These are phyloP conservation scores for Golovinomyces cichoracearum DNA, from an alignment of 2,329 filamentous ascomycete genomes.

Conservation along the genomic window DNA sequence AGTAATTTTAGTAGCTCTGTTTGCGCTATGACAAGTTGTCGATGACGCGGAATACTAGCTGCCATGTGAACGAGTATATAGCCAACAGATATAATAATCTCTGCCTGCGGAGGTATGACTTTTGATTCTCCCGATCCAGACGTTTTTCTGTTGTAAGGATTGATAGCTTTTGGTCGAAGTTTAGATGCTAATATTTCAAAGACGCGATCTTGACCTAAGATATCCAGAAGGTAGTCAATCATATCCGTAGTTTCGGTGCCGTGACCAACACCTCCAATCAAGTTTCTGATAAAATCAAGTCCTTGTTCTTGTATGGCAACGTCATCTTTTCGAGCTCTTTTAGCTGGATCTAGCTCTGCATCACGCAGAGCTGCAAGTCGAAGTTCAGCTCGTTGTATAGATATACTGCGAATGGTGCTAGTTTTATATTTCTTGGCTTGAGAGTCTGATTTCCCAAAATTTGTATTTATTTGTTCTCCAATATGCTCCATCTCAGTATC, in stretches of 20 bases:
- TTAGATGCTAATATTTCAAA: constrained; percentile 64
- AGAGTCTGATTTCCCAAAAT: constrained; percentile 8
- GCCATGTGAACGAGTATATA: constrained; percentile 74
- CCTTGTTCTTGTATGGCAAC: constrained; percentile 74
- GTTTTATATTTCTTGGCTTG: constrained; percentile 5
- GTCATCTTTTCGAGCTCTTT: constrained; percentile 49
- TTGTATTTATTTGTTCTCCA: constrained; percentile 17
- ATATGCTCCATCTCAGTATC: constrained; percentile 30
- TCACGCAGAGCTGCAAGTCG: constrained; percentile 30
- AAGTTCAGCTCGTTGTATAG: constrained; percentile 24
- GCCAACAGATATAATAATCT: constrained; percentile 53
- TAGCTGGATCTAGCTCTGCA: constrained; percentile 38
- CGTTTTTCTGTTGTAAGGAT: constrained; percentile 24
- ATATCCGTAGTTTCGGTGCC: constrained; percentile 35
- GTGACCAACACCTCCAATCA: constrained; percentile 39
- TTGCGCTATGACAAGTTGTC: constrained; percentile 52
- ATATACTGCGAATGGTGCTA: constrained; percentile 13
- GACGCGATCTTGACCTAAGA: constrained; percentile 49
- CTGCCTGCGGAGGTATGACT: constrained; percentile 31
- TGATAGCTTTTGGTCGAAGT: constrained; percentile 34
- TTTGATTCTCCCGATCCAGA: constrained; percentile 19
- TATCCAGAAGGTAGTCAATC: constrained; percentile 59
- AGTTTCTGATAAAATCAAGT: constrained; percentile 68
- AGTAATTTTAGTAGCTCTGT: constrained; percentile 48
- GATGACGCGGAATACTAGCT: constrained; percentile 52